A percentile compares a stretch with the other conserved stretches of the same genome.
Evolutionary conservation across 2,329 filamentous ascomycete genomes (phyloP).

Genomic region (Penicillium sp.): DNA sequence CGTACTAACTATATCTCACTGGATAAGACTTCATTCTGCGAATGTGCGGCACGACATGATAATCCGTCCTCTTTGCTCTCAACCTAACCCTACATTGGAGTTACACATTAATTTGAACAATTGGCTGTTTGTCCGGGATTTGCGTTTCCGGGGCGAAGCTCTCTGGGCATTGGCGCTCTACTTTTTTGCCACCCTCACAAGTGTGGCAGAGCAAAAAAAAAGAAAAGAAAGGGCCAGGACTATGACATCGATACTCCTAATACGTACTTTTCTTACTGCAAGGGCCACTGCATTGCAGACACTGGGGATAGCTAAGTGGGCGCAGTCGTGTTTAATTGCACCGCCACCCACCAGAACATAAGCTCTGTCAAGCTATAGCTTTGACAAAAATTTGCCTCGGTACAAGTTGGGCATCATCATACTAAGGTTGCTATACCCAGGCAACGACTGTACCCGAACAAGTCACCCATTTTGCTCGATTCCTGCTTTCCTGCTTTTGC

Average conservation of each 20-base stretch:
- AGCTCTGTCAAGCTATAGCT: neutral
- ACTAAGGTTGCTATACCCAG: neutral
- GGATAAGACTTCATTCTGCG: constrained; percentile 40
- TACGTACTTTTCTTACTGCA: neutral
- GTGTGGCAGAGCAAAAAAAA: neutral
- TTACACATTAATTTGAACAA: neutral
- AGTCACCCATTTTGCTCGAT: neutral
- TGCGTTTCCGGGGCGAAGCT: neutral
- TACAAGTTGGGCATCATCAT: neutral
- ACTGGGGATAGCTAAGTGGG: neutral
- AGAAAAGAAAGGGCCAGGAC: neutral
- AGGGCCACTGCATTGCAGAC: neutral
- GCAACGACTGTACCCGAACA: neutral
- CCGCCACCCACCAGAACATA: neutral
- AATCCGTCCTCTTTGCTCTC: neutral
- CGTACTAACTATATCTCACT: constrained; percentile 35
- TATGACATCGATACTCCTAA: neutral
- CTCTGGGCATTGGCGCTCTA: neutral
- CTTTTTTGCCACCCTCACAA: neutral
- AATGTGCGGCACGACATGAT: constrained; percentile 37
- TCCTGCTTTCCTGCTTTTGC: neutral
- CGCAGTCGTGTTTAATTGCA: neutral
- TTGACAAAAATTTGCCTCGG: neutral
- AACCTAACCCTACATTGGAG: neutral
- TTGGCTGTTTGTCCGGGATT: neutral